Conservation (phyloP, 164 flowering plant genomes). For the Dillenia suffruticosa region DNA sequence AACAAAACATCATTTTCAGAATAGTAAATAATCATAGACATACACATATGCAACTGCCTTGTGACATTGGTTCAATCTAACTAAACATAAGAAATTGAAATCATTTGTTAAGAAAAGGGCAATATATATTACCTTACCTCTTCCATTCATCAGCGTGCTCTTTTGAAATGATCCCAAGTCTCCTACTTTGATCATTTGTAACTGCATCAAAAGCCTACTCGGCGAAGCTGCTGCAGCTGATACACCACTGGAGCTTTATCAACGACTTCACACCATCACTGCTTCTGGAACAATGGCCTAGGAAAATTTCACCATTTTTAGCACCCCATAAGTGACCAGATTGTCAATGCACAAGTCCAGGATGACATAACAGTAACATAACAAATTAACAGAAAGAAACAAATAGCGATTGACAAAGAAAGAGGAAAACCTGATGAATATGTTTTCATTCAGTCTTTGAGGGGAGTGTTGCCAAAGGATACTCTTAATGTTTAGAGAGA, state of each 20-base stretch:
- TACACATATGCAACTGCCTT: too few species aligned
- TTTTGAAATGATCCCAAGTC: slow-evolving; percentile 77
- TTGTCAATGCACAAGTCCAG: neutral
- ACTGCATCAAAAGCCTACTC: slow-evolving; percentile 83
- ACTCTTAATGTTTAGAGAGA: too few species aligned
- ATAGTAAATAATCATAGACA: too few species aligned
- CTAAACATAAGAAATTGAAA: too few species aligned
- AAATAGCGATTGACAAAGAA: neutral
- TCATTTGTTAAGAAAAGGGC: neutral
- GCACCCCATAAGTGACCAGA: slow-evolving; percentile 32
- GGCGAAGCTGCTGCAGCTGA: slow-evolving; percentile 63
- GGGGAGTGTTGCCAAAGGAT: too few species aligned
- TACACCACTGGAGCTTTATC: slow-evolving; percentile 97
- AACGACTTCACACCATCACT: slow-evolving; percentile 91
- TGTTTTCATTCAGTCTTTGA: too few species aligned
- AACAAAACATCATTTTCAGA: too few species aligned
- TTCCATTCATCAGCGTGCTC: slow-evolving; percentile 90
- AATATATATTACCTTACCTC: slow-evolving; percentile 41
- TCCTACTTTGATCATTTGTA: slow-evolving; percentile 42
- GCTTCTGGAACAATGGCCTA: slow-evolving; percentile 90
- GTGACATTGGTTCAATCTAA: too few species aligned
- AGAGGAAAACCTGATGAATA: neutral
- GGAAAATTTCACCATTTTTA: slow-evolving; percentile 84
- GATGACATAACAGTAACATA: neutral
- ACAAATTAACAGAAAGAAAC: neutral